Evolutionary conservation across 441 rosid species (phyloP).

Genomic region (Jatropha podagrica): DNA sequence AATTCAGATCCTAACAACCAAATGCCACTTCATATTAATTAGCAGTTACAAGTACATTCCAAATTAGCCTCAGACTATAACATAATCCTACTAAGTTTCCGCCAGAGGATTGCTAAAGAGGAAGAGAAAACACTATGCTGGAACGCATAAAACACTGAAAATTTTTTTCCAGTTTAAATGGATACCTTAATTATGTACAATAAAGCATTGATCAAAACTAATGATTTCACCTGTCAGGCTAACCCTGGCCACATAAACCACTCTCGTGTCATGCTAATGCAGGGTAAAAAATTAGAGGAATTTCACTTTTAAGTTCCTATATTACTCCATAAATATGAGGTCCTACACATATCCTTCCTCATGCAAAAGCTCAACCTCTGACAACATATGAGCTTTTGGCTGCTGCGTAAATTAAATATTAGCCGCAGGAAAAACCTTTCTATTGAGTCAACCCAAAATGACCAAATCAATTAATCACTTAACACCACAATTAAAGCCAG

Average conservation of each 20-base stretch:
- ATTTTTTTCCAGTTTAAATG: background rate
- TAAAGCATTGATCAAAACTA: background rate
- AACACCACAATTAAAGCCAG: slow-evolving; percentile 25
- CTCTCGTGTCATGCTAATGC: background rate
- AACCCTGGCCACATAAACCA: background rate
- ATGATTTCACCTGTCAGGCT: background rate
- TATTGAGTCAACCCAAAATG: slow-evolving; percentile 25
- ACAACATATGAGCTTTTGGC: background rate
- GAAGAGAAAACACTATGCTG: background rate
- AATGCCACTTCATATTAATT: background rate
- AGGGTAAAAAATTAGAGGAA: background rate
- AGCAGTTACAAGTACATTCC: background rate
- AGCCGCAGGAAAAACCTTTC: background rate
- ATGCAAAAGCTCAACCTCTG: background rate
- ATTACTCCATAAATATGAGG: background rate
- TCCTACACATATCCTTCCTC: background rate
- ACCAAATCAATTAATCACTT: slow-evolving; percentile 15
- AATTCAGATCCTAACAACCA: background rate
- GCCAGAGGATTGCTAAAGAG: background rate
- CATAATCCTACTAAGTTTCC: background rate
- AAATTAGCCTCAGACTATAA: background rate
- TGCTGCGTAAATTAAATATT: background rate
- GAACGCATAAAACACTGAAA: background rate
- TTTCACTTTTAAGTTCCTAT: background rate
- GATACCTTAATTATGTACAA: background rate